phyloP scores from a whole-genome alignment of 495 filamentous ascomycete genomes.

The Podospora comata region DNA sequence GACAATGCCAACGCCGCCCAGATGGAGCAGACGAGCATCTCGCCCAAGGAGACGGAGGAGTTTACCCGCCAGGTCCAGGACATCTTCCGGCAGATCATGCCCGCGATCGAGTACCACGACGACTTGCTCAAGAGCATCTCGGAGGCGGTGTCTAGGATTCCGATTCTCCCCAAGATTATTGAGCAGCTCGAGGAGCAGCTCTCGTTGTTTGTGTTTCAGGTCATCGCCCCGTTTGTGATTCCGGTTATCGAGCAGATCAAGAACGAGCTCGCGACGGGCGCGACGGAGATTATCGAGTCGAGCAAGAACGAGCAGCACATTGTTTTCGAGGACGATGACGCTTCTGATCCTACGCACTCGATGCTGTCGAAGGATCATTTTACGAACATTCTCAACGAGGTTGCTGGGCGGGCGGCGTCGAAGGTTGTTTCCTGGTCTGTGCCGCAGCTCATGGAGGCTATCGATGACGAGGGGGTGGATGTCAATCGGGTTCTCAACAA shows the following conservation, averaged over 20 bases:
- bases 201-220: slow-evolving; percentile 79
- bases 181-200: slow-evolving; percentile 77
- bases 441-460: slow-evolving; percentile 78
- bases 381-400: slow-evolving; percentile 81
- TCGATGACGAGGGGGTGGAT: slow-evolving; percentile 73
- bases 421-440: slow-evolving; percentile 76
- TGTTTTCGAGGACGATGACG: slow-evolving; percentile 76
- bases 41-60: slow-evolving; percentile 71
- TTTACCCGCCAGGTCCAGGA: slow-evolving; percentile 65
- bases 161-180: slow-evolving; percentile 71
- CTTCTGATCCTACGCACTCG: slow-evolving; percentile 82
- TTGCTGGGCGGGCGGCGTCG: slow-evolving; percentile 77
- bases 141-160: slow-evolving; percentile 73
- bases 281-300: slow-evolving; percentile 79
- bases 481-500: slow-evolving; percentile 62
- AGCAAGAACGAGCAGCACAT: slow-evolving; percentile 75
- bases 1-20: slow-evolving; percentile 64
- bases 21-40: slow-evolving; percentile 61
- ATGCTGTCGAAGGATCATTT: slow-evolving; percentile 97
- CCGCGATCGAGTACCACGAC: slow-evolving; percentile 84
- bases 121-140: slow-evolving; percentile 75
- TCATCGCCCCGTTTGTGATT: slow-evolving; percentile 80
- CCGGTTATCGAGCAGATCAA: slow-evolving; percentile 84
- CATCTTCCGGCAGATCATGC: slow-evolving; percentile 71
- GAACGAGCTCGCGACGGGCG: slow-evolving; percentile 75